phyloP scores from a whole-genome alignment of 805 yeast species.

The Saturnispora bothae region DNA sequence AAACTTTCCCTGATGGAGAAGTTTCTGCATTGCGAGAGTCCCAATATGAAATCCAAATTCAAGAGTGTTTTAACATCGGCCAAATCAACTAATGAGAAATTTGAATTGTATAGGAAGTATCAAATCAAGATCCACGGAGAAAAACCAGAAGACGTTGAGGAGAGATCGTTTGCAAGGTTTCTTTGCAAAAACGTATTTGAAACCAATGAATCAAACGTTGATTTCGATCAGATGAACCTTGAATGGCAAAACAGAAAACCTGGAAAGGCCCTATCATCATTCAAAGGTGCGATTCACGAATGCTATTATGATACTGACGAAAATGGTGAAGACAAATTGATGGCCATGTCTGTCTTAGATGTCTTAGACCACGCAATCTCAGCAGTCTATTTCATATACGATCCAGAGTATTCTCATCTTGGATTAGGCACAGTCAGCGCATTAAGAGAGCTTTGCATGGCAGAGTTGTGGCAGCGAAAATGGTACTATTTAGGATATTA shows the following conservation, averaged over 20 bases:
- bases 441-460: constrained; percentile 53
- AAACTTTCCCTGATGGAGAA: constrained; percentile 1
- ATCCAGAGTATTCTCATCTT: constrained; percentile 60
- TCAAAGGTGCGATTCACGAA: constrained; percentile 65
- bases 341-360: constrained; percentile 72
- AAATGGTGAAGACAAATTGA: constrained; percentile 37
- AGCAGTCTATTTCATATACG: constrained; percentile 82
- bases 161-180: constrained; percentile 47
- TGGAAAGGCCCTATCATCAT: constrained; percentile 8
- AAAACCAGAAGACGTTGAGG: constrained; percentile 33
- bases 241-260: constrained; percentile 26
- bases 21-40: neutral
- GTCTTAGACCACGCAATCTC: constrained; percentile 67
- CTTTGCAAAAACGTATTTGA: constrained; percentile 60
- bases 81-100: constrained; percentile 47
- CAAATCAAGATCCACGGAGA: constrained; percentile 67
- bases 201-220: constrained; percentile 17
- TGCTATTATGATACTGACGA: constrained; percentile 42
- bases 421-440: constrained; percentile 75
- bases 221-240: constrained; percentile 33
- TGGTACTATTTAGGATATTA: constrained; percentile 76
- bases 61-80: constrained; percentile 36
- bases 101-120: constrained; percentile 50
- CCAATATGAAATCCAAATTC: constrained; percentile 2
- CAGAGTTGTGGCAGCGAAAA: constrained; percentile 34